Base-by-base conservation (phyloP, 257 asterid species). In the Solanum sparsipilum region DNA sequence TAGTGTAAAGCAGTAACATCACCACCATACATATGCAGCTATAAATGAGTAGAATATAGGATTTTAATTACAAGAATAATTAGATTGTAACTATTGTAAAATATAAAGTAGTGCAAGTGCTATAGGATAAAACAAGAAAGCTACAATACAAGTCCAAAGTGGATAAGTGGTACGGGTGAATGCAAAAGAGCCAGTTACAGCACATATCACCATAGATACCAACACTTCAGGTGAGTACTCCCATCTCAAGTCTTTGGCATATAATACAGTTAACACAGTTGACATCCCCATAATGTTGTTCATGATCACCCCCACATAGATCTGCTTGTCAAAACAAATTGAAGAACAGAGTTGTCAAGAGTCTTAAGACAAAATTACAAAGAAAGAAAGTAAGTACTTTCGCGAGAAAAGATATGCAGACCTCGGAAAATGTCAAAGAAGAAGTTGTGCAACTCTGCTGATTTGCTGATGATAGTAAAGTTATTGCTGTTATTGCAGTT, bases 341-440 rank as follows among this genome's bases (percentile, higher is more conserved):
- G 18, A 78, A 78, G 13, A 78, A 78, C 18, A 78, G 36, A 29
- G 38, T 71, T 31, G 39, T 71, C 78, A 29, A 71, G n/a, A 16
- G 78, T 71, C 78, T 56, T 56, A 16, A 31, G 52, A 38, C 32
- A 75, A 36, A 38, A 23, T 38, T 36, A 21, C 48, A 38, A 38
- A 36, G 29, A 36, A 36, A 75, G 25, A 75, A 23, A 1, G 83
- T 5, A 74, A 35, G 31, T 74, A 74, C 48, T 36, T 75, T 41
- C 3, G 13, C 5, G 25, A 27, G 84, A 41, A 41, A 41, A 29
- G 70, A 27, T n/a, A 48, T 16, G 41, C 34, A 82, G 41, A 93
- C 96, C 98, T 94, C 96, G 18, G 98, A 94, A 88, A 94, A 93
- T 90, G 95, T 94, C 91, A 93, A 92, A 56, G 98, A 93, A 86